Evolutionary conservation across 2,329 filamentous ascomycete genomes (phyloP).

Genomic region (Basipetospora chlamydospora): DNA sequence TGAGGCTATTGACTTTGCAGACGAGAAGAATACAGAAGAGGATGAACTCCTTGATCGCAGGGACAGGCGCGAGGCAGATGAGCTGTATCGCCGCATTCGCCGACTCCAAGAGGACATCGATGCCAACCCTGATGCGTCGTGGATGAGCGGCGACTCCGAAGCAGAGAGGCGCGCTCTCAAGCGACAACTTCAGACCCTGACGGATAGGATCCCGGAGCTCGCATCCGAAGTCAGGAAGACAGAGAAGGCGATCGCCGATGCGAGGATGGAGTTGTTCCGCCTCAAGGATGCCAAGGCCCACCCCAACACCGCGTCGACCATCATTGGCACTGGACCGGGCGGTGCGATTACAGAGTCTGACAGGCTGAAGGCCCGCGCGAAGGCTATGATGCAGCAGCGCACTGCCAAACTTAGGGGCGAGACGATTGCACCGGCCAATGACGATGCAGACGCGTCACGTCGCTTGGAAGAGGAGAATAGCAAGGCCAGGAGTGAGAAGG

Average conservation of each 20-base stretch:
- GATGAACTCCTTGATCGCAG: slow-evolving; percentile 83
- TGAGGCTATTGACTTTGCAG: slow-evolving; percentile 91
- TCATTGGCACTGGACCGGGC: slow-evolving; percentile 86
- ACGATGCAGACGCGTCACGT: slow-evolving; percentile 66
- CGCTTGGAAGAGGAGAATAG: slow-evolving; percentile 80
- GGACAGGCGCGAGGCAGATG: slow-evolving; percentile 83
- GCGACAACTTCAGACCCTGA: slow-evolving; percentile 75
- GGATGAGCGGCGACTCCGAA: slow-evolving; percentile 61
- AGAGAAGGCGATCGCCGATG: slow-evolving; percentile 85
- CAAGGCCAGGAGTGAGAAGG: slow-evolving; percentile 67
- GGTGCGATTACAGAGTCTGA: slow-evolving; percentile 86
- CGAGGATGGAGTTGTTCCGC: slow-evolving; percentile 82
- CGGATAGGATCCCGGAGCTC: slow-evolving; percentile 79
- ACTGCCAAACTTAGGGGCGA: slow-evolving; percentile 84
- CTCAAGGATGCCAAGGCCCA: slow-evolving; percentile 86
- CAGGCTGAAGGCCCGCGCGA: slow-evolving; percentile 83
- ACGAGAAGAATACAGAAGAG: slow-evolving; percentile 78
- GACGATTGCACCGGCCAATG: slow-evolving; percentile 52
- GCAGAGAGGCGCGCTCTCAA: slow-evolving; percentile 77
- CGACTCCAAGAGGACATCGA: slow-evolving; percentile 92
- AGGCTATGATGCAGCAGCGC: slow-evolving; percentile 97
- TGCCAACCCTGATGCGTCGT: slow-evolving; percentile 61
- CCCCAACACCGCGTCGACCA: slow-evolving; percentile 62
- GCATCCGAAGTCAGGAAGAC: slow-evolving; percentile 84
- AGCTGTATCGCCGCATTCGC: slow-evolving; percentile 82